Evolutionary conservation across 2,329 filamentous ascomycete species (phyloP), one percentile per base, ranked within the genome.

Genomic region (Talaromyces sp.): DNA sequence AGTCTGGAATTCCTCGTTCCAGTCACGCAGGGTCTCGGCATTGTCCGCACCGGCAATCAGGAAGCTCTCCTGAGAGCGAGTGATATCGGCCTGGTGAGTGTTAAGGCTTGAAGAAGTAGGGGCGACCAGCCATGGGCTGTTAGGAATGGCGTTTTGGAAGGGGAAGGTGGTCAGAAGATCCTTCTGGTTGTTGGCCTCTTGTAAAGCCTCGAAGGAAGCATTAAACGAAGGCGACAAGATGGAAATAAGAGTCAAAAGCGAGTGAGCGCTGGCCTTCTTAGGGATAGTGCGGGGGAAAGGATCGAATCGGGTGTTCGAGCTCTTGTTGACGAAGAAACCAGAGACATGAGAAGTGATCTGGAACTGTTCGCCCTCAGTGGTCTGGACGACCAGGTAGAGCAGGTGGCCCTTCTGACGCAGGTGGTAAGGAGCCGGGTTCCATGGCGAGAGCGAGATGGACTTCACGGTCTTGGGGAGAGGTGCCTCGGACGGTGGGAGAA

Each of bases 1-100:
- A 2, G 93, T 96, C 74, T 99, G 94, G 70, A 99, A 96, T 70
- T 99, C 94, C 73, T 99, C 94, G 65, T 99, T 99, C 93, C 95
- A 99, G 73, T 99, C 94, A 53, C 94, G 86, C 58, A 99, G 80
- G 4, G 91, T 96, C 69, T 99, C 94, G 0, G 91, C 90, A 70
- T 93, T 96, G 67, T 99, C 94, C 22, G 92, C 87, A 27, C 95
- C 95, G 17, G 90, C 85, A 55, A 97, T 86, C 55, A 99, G 79
- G 70, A 90, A 97, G 44, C 89, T 90, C 78, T 99, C 94, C 75
- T 99, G 94, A 19, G 92, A 90, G 50, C 95, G 86, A 19, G 92
- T 90, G 57, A 91, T 83, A 70, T 99, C 94, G 20, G 92, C 73
- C 65, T 88, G 84, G 71, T 99, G 94, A 52, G 84, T 78, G 66